Conservation (phyloP, 345 rosid genomes). For the Corymbia maculata region DNA sequence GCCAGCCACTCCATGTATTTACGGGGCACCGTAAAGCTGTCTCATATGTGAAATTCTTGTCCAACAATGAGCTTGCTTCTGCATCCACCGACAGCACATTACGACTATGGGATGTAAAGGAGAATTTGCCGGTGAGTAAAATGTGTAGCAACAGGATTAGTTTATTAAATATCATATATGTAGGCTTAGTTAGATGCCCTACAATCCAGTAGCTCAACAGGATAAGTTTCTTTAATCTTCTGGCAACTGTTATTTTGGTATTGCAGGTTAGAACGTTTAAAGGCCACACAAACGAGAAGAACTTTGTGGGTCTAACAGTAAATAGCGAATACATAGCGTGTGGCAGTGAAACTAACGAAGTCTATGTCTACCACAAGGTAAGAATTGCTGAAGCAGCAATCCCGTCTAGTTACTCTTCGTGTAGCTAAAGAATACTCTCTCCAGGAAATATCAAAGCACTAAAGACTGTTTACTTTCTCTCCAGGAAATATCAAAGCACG, state of each 20-base stretch:
- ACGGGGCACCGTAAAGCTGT: constrained; percentile 91
- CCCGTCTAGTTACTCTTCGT: not conserved
- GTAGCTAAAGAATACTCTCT: not conserved
- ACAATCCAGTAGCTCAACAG: not conserved
- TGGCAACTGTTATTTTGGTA: not conserved
- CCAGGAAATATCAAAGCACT: constrained; percentile 80
- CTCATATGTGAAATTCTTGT: constrained; percentile 93
- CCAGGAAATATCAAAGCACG: constrained; percentile 87
- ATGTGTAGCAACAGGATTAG: not conserved
- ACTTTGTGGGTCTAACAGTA: constrained; percentile 87
- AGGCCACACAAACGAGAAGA: constrained; percentile 97
- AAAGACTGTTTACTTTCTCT: not conserved
- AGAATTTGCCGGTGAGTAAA: constrained; percentile 64
- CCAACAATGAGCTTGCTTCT: constrained; percentile 90
- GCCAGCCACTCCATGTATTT: constrained; percentile 84
- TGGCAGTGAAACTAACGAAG: constrained; percentile 97
- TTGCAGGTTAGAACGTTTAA: constrained; percentile 76
- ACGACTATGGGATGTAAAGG: constrained; percentile 92
- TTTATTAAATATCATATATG: not conserved
- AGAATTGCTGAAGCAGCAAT: not conserved
- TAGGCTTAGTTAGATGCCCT: not conserved
- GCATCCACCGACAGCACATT: constrained; percentile 97
- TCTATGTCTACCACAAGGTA: constrained; percentile 93
- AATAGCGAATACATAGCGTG: constrained; percentile 83
- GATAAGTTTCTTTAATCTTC: not conserved